Conservation (phyloP, 2,329 filamentous ascomycete genomes). For the Aspergillus clavatus region DNA sequence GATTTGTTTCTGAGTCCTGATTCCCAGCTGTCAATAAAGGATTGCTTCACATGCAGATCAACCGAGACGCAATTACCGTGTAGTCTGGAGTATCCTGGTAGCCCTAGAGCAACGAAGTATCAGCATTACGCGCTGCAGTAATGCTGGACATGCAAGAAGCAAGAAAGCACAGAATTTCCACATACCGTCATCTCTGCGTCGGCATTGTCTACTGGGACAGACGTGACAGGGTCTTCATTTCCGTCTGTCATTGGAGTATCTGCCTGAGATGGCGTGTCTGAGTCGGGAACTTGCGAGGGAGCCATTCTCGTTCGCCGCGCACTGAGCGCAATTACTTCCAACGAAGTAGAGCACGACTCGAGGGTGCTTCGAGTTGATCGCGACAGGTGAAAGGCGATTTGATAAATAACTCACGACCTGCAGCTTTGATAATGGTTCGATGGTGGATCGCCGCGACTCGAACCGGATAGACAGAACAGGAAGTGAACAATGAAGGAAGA, state of each 20-base stretch:
- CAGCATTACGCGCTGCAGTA: constrained; percentile 7
- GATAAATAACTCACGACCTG: background rate
- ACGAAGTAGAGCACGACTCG: background rate
- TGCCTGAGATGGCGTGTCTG: constrained; percentile 40
- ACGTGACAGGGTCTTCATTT: constrained; percentile 31
- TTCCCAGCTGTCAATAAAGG: background rate
- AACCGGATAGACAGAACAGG: background rate
- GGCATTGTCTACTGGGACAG: constrained; percentile 32
- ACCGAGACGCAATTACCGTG: constrained; percentile 42
- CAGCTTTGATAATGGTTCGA: background rate
- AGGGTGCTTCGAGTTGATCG: background rate
- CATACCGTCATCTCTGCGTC: constrained; percentile 41
- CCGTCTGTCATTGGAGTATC: constrained; percentile 47
- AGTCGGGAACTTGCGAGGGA: constrained; percentile 32
- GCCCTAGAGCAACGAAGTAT: constrained; percentile 30
- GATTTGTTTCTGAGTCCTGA: constrained; percentile 61
- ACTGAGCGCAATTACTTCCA: constrained; percentile 18
- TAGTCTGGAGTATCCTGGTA: constrained; percentile 59
- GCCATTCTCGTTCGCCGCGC: constrained; percentile 37
- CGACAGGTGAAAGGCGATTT: background rate
- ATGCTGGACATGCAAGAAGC: background rate
- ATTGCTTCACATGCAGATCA: background rate
- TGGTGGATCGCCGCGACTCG: background rate
- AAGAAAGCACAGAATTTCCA: constrained; percentile 5
- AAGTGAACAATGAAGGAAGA: constrained; percentile 1